phyloP scores from a whole-genome alignment of 140 eudicot species.

The Senecio squalidus region DNA sequence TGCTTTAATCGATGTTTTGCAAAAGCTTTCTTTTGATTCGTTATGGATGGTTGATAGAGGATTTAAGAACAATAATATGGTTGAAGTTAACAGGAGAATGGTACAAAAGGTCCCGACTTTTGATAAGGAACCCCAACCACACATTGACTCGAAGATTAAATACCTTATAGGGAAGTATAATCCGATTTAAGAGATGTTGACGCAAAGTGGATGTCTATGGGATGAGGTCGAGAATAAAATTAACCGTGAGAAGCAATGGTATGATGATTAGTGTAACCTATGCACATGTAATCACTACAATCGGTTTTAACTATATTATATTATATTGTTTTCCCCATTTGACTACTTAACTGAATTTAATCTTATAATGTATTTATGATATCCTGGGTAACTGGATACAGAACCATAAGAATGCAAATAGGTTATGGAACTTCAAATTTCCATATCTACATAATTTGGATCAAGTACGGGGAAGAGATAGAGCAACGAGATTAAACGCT shows the following conservation, averaged over 20 bases:
- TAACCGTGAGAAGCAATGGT: background rate
- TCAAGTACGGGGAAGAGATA: background rate
- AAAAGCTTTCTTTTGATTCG: background rate
- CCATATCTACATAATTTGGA: conserved; percentile 2
- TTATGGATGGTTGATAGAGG: background rate
- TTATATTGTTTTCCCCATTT: too few species aligned
- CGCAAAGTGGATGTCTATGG: conserved; percentile 3
- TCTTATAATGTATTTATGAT: too few species aligned
- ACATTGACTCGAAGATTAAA: too few species aligned
- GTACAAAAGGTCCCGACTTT: background rate
- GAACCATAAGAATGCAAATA: conserved; percentile 1
- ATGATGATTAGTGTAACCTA: background rate
- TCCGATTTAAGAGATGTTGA: background rate
- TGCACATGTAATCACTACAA: too few species aligned
- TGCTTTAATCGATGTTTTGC: background rate
- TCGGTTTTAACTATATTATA: too few species aligned
- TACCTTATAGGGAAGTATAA: background rate
- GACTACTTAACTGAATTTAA: too few species aligned
- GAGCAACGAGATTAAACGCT: background rate
- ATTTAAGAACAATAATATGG: background rate
- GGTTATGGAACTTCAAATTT: conserved; percentile 15
- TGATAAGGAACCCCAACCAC: too few species aligned
- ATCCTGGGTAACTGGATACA: too few species aligned
- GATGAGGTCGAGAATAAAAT: background rate
- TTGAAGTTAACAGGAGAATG: background rate